These are phyloP conservation scores for Fusarium mangiferae DNA, from an alignment of 2,329 filamentous ascomycete genomes.

Conservation along the genomic window DNA sequence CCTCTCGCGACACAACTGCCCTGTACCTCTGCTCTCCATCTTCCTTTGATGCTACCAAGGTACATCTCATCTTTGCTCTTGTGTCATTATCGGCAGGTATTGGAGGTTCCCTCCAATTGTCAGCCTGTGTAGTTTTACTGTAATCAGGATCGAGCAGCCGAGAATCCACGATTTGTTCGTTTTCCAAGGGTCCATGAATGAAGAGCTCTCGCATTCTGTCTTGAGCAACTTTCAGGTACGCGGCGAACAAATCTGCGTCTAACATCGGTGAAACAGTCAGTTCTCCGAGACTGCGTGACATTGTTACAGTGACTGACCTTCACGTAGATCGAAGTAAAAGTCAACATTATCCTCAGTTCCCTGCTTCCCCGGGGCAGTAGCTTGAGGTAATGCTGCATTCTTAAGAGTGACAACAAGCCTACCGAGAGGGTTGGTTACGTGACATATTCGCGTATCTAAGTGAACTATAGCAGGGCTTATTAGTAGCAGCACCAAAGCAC, in stretches of 20 bases:
- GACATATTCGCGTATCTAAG: fast-evolving
- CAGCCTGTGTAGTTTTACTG: fast-evolving
- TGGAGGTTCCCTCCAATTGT: fast-evolving
- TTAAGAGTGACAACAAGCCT: neutral
- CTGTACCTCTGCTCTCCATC: fast-evolving
- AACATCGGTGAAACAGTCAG: fast-evolving
- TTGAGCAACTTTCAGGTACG: fast-evolving
- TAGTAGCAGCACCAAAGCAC: neutral
- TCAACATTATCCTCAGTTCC: fast-evolving
- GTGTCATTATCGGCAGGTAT: fast-evolving
- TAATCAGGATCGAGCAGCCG: fast-evolving
- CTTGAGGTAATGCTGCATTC: fast-evolving
- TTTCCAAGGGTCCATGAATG: fast-evolving
- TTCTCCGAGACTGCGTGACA: fast-evolving
- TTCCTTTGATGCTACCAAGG: fast-evolving
- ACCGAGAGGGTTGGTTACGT: neutral
- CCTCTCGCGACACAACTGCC: fast-evolving
- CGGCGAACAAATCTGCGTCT: fast-evolving
- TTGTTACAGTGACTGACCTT: neutral
- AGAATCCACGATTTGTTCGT: fast-evolving
- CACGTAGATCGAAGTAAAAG: neutral
- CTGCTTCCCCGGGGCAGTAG: fast-evolving
- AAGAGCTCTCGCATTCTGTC: fast-evolving
- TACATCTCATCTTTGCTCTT: too few relatives aligned
- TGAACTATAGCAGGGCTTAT: fast-evolving